A percentile compares a stretch with the other conserved stretches of the same genome.
Conservation (phyloP, 148 eudicot genomes). For the Bassia scoparia region DNA sequence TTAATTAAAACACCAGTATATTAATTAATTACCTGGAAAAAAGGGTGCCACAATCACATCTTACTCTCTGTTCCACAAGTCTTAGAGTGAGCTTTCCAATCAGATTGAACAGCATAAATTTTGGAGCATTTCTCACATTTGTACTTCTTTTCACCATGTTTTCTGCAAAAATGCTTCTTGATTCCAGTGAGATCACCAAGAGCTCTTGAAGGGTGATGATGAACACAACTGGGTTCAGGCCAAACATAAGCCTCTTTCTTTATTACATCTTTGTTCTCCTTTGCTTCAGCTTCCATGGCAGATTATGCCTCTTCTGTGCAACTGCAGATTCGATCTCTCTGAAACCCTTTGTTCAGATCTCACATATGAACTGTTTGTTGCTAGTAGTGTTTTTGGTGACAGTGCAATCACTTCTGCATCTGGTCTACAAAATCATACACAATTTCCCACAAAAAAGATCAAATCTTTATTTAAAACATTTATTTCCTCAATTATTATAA, state of each 20-base stretch:
- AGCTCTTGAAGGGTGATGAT: conserved; percentile 86
- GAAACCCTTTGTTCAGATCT: conserved; percentile 92
- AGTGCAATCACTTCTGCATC: conserved; percentile 87
- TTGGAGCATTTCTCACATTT: conserved; percentile 91
- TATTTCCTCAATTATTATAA: too few species aligned
- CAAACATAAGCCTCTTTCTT: conserved; percentile 90
- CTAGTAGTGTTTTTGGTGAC: conserved; percentile 72
- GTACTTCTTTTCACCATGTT: conserved; percentile 94
- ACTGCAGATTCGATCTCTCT: conserved; percentile 85
- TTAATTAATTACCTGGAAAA: too few species aligned
- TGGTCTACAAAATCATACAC: conserved; percentile 44
- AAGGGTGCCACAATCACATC: too few species aligned
- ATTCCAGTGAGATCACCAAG: conserved; percentile 89
- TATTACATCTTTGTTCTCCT: conserved; percentile 60
- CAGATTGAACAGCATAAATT: conserved; percentile 93
- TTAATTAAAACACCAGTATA: too few species aligned
- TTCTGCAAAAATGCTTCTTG: conserved; percentile 84
- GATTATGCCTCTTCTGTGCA: conserved; percentile 86
- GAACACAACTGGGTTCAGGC: conserved; percentile 74
- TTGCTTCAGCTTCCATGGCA: conserved; percentile 96
- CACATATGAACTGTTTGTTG: conserved; percentile 87
- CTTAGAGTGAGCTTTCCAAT: too few species aligned
- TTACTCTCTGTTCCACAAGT: too few species aligned
- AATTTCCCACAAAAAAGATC: too few species aligned
- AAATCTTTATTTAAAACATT: too few species aligned